Base-by-base conservation (phyloP, 192 early-diverging fungal species). In the Rhizophagus clarus region DNA sequence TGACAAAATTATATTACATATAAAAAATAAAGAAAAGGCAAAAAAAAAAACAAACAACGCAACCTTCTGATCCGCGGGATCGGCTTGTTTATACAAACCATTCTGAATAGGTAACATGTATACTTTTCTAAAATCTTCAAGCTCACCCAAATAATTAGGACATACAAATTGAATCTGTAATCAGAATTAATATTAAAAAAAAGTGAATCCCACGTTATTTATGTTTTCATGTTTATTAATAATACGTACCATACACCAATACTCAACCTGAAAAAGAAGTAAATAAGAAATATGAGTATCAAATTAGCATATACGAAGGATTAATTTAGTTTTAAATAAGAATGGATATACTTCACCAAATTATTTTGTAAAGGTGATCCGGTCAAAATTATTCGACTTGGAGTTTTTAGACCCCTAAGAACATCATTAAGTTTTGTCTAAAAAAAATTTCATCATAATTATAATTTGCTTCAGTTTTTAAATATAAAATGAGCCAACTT, bases 341-440 rank as follows among this genome's bases (percentile, higher is more conserved):
- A 56, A 26, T 56, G 22, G 29, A 60, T 32, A 20, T 15, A 1
- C 26, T 24, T 22, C 24, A 63, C 74, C 31, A 97, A 77, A 49
- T 91, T 88, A 77, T 97, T 97, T 79, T 97, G 96, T 37, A 97
- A 84, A 2, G 96, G 96, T 47, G 89, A 92, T 0, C 96, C 96
- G 1, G 96, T 96, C 77, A 97, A 79, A 62, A 91, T 91, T 28
- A 97, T 81, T 49, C 95, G 85, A 8, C 88, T 87, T 6, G 72
- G 82, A 1, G 93, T 94, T 37, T 84, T 28, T 1, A 96, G 76
- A 37, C 76, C 24, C 31, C 82, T 85, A 14, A 89, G 62, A 0
- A 68, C 76, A 10, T 72, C 28, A 9, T 49, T 45, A 6, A 86
- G 40, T 47, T 80, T 79, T 14, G 85, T 81, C 82, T 86, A 82